These are phyloP conservation scores for Salix suchowensis DNA, from an alignment of 345 rosid species.

Conservation along the genomic window DNA sequence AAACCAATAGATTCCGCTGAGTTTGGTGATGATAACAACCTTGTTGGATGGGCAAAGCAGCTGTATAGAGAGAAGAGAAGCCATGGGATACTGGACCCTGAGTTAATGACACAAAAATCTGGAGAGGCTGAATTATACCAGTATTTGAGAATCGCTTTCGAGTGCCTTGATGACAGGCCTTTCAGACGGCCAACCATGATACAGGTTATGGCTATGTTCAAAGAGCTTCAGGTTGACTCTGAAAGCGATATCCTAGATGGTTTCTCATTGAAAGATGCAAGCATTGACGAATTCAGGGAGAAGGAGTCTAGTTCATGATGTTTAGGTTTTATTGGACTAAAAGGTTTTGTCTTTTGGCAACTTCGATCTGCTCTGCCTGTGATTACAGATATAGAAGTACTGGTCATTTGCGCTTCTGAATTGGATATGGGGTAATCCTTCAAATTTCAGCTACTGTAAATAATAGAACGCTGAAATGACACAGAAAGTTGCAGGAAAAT, in stretches of 20 bases:
- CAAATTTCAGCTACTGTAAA: conserved; percentile 35
- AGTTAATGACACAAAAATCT: conserved; percentile 40
- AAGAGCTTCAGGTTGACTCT: conserved; percentile 82
- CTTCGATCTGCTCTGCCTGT: not conserved
- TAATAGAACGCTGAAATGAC: conserved; percentile 39
- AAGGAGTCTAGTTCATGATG: conserved; percentile 38
- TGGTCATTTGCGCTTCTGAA: not conserved
- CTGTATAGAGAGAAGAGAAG: conserved; percentile 64
- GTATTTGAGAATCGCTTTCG: conserved; percentile 71
- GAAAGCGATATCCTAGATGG: conserved; percentile 69
- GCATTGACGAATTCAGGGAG: conserved; percentile 55
- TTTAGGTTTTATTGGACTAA: not conserved
- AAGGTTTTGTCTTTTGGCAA: not conserved
- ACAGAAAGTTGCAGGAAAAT: conserved; percentile 23
- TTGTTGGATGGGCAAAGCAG: conserved; percentile 94
- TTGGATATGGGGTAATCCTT: conserved; percentile 5
- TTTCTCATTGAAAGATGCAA: conserved; percentile 60
- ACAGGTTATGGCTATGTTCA: conserved; percentile 95
- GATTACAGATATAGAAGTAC: too few relatives aligned
- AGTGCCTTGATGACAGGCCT: conserved; percentile 91
- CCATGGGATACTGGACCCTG: conserved; percentile 62
- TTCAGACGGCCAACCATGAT: conserved; percentile 85
- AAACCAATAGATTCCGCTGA: conserved; percentile 76
- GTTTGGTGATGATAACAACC: conserved; percentile 90
- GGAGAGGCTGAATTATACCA: conserved; percentile 64